phyloP scores from a whole-genome alignment of 2,329 filamentous ascomycete genomes.

The Fusarium nodosum region DNA sequence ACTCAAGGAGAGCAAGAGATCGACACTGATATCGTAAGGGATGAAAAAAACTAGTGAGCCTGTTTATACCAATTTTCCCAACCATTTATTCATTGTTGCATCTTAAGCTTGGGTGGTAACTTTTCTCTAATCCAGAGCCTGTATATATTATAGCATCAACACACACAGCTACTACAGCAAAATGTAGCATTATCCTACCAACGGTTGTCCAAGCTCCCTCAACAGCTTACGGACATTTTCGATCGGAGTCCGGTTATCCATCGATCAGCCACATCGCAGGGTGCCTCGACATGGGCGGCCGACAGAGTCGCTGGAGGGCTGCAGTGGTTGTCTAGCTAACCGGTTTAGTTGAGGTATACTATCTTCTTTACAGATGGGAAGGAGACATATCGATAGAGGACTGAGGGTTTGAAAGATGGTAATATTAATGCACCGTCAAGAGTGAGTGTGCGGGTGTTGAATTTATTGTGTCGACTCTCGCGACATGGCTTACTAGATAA shows the following conservation, averaged over 20 bases:
- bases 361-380: not conserved
- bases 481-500: not conserved
- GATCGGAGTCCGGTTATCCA: constrained; percentile 1
- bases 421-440: not conserved
- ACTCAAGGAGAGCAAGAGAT: not conserved
- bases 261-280: not conserved
- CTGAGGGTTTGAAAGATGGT: not conserved
- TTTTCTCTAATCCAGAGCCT: not conserved
- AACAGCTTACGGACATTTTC: not conserved
- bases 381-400: not conserved
- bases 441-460: not conserved
- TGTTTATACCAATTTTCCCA: not conserved
- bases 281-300: constrained; percentile 1
- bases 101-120: not conserved
- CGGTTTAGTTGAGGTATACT: constrained; percentile 6
- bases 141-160: not conserved
- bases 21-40: not conserved
- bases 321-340: constrained; percentile 14
- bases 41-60: not conserved
- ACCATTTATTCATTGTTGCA: not conserved
- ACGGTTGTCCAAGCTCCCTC: constrained; percentile 4
- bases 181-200: not conserved
- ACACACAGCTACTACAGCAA: no score
- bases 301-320: constrained; percentile 7
- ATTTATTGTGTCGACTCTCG: constrained; percentile 16